Evolutionary conservation across 2,329 filamentous ascomycete species (phyloP), one percentile per base, ranked within the genome.

Genomic region (Beauveria australis): DNA sequence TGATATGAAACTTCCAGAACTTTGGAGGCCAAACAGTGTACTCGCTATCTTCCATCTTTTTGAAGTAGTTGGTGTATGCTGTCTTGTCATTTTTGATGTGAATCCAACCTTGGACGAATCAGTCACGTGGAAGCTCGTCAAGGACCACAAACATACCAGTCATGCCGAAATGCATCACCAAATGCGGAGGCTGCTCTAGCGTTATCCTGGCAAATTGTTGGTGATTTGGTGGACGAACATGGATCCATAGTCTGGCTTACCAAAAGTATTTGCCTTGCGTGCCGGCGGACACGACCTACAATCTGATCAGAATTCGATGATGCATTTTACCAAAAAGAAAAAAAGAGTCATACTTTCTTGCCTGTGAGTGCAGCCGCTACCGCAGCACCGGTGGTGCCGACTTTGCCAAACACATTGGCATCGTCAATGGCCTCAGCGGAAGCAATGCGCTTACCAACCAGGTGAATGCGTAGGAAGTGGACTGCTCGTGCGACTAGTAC

Each of bases 201-300:
- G 71, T 73, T 28, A 77, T 74, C 76, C 75, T 77, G 53, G 12
- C n/a, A 28, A 12, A 43, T 49, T 53, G 48, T 24, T 47, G 19
- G 28, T 37, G 2, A 37, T 40, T 5, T 14, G 12, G 24, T 26
- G 61, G 26, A 18, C 48, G 24, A 18, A 16, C 2, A 48, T 9
- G 41, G 7, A 22, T 46, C 19, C 28, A 59, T 28, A n/a, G 19
- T 33, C 22, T 18, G 8, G 63, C 74, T 62, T 67, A 83, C 86
- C 94, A 99, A 73, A 99, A 97, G 71, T 97, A 97, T 81, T 97
- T 99, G 10, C 94, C 94, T 72, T 97, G 94, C 62, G 89, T 91
- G 4, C 89, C 89, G 4, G 89, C 89, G 59, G 78, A 80, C 9
- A 84, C 62, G 3, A 86, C 85, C 78, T 79, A 47, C 10, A 1